Evolutionary conservation across 1,284 basidiomycete genomes (phyloP).

Genomic region (Marasmius sp.): DNA sequence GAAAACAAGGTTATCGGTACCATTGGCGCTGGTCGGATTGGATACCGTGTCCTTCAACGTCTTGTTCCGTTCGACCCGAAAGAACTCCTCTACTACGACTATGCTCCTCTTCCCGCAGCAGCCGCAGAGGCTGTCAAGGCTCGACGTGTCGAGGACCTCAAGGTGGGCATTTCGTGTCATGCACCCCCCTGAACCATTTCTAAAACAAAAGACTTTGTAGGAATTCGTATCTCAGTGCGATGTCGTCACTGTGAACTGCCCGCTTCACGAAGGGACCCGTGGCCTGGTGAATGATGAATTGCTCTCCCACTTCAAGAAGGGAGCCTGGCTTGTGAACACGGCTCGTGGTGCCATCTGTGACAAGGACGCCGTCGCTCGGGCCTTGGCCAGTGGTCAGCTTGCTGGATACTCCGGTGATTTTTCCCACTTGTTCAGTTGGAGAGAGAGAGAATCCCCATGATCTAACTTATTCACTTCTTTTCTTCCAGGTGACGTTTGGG

Average conservation of each 20-base stretch:
- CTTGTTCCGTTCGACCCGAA: conserved; percentile 88
- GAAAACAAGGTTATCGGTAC: conserved; percentile 92
- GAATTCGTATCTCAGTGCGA: conserved; percentile 86
- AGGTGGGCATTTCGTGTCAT: conserved; percentile 32
- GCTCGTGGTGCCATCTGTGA: conserved; percentile 93
- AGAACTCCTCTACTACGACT: conserved; percentile 94
- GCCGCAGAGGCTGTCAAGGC: conserved; percentile 73
- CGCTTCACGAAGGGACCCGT: conserved; percentile 85
- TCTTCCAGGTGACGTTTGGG: conserved; percentile 69
- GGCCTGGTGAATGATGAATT: conserved; percentile 84
- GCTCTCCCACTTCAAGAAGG: conserved; percentile 88
- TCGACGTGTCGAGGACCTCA: conserved; percentile 79
- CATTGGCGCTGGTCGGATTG: conserved; percentile 86
- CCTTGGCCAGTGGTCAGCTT: conserved; percentile 79
- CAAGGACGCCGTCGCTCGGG: conserved; percentile 76
- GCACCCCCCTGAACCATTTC: not conserved
- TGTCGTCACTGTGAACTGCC: conserved; percentile 88
- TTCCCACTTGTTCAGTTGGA: not conserved
- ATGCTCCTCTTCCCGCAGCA: conserved; percentile 76
- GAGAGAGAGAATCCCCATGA: conserved; percentile 30
- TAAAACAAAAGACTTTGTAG: conserved; percentile 20
- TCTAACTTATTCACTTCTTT: not conserved
- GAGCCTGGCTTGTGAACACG: conserved; percentile 91
- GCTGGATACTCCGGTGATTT: conserved; percentile 45
- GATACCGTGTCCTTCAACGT: conserved; percentile 88